These are phyloP conservation scores for Pythium chondricola DNA, from an alignment of 352 stramenopile species.

Conservation along the genomic window DNA sequence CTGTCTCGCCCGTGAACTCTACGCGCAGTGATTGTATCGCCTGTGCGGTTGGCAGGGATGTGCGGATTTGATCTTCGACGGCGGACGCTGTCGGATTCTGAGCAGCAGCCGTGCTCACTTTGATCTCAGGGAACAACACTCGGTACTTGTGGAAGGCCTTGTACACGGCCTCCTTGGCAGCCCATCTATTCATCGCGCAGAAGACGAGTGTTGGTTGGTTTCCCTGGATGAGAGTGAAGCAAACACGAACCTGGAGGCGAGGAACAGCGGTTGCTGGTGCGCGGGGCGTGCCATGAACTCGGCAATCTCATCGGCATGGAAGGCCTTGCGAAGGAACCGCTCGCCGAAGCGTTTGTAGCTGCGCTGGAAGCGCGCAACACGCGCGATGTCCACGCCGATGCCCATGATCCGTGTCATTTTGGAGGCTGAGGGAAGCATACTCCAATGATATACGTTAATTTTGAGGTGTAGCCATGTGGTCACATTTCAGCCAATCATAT, in stretches of 20 bases:
- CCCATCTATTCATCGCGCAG: constrained; percentile 34
- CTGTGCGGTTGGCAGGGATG: constrained; percentile 22
- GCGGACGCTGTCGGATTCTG: neutral
- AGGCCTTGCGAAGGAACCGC: constrained; percentile 50
- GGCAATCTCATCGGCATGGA: constrained; percentile 57
- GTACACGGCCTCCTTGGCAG: constrained; percentile 76
- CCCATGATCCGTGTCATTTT: constrained; percentile 34
- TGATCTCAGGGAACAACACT: constrained; percentile 74
- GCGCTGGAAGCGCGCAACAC: constrained; percentile 44
- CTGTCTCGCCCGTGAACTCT: constrained; percentile 54
- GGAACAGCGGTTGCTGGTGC: constrained; percentile 36
- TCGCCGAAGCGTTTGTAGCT: constrained; percentile 53
- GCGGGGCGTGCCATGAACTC: constrained; percentile 44
- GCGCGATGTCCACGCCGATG: constrained; percentile 68
- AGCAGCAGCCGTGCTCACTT: constrained; percentile 5
- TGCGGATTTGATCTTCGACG: constrained; percentile 20
- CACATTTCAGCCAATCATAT: no score
- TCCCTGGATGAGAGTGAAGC: no score
- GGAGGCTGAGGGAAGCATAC: no score
- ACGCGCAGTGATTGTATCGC: constrained; percentile 37
- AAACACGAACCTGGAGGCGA: constrained; percentile 55
- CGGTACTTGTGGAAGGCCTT: constrained; percentile 80
- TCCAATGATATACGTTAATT: no score
- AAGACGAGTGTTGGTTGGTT: no score
- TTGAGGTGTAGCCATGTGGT: neutral